These are phyloP conservation scores for Wickerhamomyces pijperi DNA, from an alignment of 805 yeast genomes.

Conservation along the genomic window DNA sequence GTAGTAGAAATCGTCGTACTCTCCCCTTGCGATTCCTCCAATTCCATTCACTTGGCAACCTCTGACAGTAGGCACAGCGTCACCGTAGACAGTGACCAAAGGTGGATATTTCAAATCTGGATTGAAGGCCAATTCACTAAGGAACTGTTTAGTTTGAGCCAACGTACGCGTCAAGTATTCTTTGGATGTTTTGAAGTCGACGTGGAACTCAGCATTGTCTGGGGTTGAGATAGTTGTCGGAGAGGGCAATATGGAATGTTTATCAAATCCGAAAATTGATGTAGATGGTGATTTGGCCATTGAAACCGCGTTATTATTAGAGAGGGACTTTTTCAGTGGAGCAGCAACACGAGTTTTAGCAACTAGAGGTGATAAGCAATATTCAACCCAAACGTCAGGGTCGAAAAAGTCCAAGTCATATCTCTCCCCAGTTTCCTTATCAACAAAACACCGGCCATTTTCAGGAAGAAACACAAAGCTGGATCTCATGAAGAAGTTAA, in stretches of 20 bases:
- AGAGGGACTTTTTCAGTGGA: background rate
- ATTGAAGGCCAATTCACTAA: conserved; percentile 43
- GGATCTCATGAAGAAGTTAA: conserved; percentile 82
- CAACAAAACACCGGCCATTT: conserved; percentile 63
- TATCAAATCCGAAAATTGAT: conserved; percentile 2
- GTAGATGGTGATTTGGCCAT: background rate
- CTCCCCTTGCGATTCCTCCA: conserved; percentile 58
- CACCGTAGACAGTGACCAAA: conserved; percentile 70
- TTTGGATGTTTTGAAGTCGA: conserved; percentile 41
- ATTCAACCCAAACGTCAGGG: conserved; percentile 72
- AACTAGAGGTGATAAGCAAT: conserved; percentile 68
- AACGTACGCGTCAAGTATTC: conserved; percentile 55
- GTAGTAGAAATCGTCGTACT: conserved; percentile 65
- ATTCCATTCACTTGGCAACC: conserved; percentile 58
- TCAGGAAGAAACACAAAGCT: conserved; percentile 70
- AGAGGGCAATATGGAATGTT: conserved; percentile 8
- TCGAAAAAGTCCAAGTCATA: conserved; percentile 69
- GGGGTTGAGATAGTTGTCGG: conserved; percentile 6
- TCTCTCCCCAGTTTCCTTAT: conserved; percentile 43
- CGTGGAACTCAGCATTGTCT: conserved; percentile 13
- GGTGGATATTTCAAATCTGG: conserved; percentile 64
- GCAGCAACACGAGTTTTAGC: conserved; percentile 18
- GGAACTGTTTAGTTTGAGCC: conserved; percentile 43
- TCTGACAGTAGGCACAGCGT: conserved; percentile 73
- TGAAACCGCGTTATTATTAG: background rate